These are phyloP conservation scores for Hygrophoropsis aurantiaca DNA, from an alignment of 768 basidiomycete species.

Conservation along the genomic window DNA sequence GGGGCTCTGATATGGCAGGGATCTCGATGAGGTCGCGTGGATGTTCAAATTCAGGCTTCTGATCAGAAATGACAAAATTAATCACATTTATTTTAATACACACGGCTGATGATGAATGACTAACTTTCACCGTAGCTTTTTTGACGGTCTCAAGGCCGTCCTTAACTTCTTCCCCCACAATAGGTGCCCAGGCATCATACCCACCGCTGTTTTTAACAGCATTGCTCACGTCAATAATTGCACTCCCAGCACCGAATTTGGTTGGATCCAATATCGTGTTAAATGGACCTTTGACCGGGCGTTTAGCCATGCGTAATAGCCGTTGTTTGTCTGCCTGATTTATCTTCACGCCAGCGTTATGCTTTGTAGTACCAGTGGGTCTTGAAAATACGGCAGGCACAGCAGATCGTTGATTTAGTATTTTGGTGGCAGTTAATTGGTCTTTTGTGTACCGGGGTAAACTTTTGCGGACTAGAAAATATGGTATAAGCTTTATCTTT, in stretches of 20 bases:
- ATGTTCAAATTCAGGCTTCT: conserved; percentile 51
- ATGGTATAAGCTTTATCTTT: not conserved
- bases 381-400: conserved; percentile 82
- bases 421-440: conserved; percentile 69
- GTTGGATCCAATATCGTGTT: conserved; percentile 68
- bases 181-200: conserved; percentile 62
- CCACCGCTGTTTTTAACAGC: conserved; percentile 67
- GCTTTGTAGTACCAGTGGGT: conserved; percentile 36
- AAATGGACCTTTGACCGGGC: conserved; percentile 69
- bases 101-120: conserved; percentile 2
- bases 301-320: conserved; percentile 74
- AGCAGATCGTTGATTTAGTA: conserved; percentile 84
- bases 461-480: conserved; percentile 54
- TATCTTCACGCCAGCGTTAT: conserved; percentile 41
- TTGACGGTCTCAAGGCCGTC: conserved; percentile 38
- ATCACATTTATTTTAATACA: not conserved
- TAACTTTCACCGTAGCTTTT: conserved; percentile 54
- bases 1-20: conserved; percentile 69
- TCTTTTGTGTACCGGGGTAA: conserved; percentile 54
- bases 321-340: conserved; percentile 72
- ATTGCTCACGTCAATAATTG: conserved; percentile 60
- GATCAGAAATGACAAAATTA: not conserved
- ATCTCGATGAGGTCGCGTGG: conserved; percentile 55
- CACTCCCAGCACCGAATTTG: conserved; percentile 66
- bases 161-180: conserved; percentile 37